Base-by-base conservation (phyloP, 106 monocot genomes). In the Posidonia australis region DNA sequence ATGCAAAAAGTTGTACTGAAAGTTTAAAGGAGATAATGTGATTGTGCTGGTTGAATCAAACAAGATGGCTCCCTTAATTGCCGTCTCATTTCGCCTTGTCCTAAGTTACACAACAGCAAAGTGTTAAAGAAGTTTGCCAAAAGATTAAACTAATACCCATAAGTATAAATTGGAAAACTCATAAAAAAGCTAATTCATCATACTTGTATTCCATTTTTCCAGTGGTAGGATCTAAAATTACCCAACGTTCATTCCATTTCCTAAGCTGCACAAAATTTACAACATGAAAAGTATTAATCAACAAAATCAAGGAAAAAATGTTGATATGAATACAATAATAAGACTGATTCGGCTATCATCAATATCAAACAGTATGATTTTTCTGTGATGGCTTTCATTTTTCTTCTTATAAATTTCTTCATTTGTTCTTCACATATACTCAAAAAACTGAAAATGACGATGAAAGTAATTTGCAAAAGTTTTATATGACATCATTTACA, bases 181-280 rank as follows among this genome's bases (percentile, higher is more conserved):
- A 49, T 19, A 49, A 49, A 7, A 41, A 61, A 20, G 43, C n/a
- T 61, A 57, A 57, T 42, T 6, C 63, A 27, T 12, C 70, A 54
- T 89, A 94, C 96, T 96, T 96, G 80, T 96, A 96, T 72, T 96
- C 96, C 96, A 96, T 90, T 70, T 87, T 96, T 78, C 96, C 96
- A 59, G 90, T 86, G 18, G 90, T 90, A 31, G 96, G 90, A 46
- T 96, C 96, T 66, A 96, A 65, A 51, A 96, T 85, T 49, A 96
- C 62, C 96, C 96, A 90, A 44, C 96, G 70, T 45, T 90, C 90
- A 73, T 96, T 96, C 96, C 90, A 96, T 68, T 90, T 96, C 67
- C 90, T 82, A 44, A 96, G 66, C 96, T 96, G 90, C 67, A 48
- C 41, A 62, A 70, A 23, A 20, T 2, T 81, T 1, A 45, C 0